Base-by-base conservation (phyloP, 2,329 filamentous ascomycete species). In the Sporothrix phasma region DNA sequence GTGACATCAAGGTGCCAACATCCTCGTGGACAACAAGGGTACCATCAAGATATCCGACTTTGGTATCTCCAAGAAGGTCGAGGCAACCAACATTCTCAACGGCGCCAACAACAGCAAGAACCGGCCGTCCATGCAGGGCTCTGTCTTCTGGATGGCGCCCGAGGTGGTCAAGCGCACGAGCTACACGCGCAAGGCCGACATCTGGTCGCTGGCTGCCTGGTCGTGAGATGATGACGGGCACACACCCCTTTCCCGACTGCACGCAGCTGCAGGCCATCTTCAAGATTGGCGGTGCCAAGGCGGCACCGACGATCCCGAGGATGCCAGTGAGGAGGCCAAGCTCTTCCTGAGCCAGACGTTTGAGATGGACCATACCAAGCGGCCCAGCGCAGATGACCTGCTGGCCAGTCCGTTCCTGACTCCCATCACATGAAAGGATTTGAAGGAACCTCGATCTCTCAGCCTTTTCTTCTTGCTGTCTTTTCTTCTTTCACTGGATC, bases 201-300 rank as follows among this genome's bases (percentile, higher is more conserved):
- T 99, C 70, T 99, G 94, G 94, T 96, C 91, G 53, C 84, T 26
- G 94, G 94, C 39, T 99, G 94, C 74, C 80, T 99, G 61, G 91
- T 99, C 15, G 93, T 99, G 94, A 99, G 79, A 99, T 99, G 94
- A 96, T 97, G 82, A 97, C 94, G 13, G 94, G 94, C 64, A 89
- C 86, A 51, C 94, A 97, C 74, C 94, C 94, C 1, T 97, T 97
- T 81, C 94, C 94, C 0, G 93, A 96, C 77, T 96, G 92, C 79
- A 95, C 90, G 66, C 95, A 99, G 76, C 81, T 99, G 67, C 94
- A 99, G 74, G 94, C 94, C 66, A 97, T 99, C 72, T 99, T 99
- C 81, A 96, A 96, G 79, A 97, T 99, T 73, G 92, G 92, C 45
- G 92, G 89, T 68, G 87, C 88, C 69, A 89, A 90, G 74, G 91